phyloP scores from a whole-genome alignment of 2,329 filamentous ascomycete species.

The Pezicula neosporulosa region DNA sequence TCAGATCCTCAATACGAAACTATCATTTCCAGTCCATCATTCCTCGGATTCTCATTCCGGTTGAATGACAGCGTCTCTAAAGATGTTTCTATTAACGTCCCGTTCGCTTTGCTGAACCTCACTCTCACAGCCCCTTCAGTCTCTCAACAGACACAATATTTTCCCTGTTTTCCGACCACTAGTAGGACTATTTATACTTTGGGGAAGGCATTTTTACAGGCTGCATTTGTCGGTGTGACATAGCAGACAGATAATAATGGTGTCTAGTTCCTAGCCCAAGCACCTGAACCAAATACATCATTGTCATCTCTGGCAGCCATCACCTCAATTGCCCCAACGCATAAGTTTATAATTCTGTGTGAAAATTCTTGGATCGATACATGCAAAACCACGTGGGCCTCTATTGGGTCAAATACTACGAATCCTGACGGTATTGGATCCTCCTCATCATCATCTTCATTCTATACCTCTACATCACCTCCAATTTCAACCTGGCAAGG shows the following conservation, averaged over 20 bases:
- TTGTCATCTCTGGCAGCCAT: conserved; percentile 1
- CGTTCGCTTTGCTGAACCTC: conserved; percentile 15
- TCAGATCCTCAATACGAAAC: conserved; percentile 17
- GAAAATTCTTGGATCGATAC: conserved; percentile 11
- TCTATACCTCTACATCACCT: too few relatives aligned
- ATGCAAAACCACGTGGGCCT: conserved; percentile 10
- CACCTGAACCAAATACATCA: conserved; percentile 19
- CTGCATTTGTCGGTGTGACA: conserved; percentile 31
- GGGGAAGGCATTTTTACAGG: conserved; percentile 34
- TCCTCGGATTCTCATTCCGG: conserved; percentile 32
- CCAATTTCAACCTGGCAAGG: too few relatives aligned
- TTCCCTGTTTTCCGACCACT: conserved; percentile 5
- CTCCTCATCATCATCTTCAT: too few relatives aligned
- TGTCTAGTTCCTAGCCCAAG: conserved; percentile 26
- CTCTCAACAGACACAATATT: conserved; percentile 9
- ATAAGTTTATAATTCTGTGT: conserved; percentile 10
- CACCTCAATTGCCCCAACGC: conserved; percentile 3
- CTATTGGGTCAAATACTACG: not conserved
- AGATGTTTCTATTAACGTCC: conserved; percentile 28
- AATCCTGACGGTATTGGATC: not conserved
- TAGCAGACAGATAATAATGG: conserved; percentile 14
- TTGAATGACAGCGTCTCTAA: conserved; percentile 11
- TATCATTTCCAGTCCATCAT: conserved; percentile 31
- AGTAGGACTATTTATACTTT: conserved; percentile 15
- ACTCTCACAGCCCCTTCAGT: conserved; percentile 11